Evolutionary conservation across 345 rosid genomes (phyloP).

Genomic region (Ailanthus altissimus): DNA sequence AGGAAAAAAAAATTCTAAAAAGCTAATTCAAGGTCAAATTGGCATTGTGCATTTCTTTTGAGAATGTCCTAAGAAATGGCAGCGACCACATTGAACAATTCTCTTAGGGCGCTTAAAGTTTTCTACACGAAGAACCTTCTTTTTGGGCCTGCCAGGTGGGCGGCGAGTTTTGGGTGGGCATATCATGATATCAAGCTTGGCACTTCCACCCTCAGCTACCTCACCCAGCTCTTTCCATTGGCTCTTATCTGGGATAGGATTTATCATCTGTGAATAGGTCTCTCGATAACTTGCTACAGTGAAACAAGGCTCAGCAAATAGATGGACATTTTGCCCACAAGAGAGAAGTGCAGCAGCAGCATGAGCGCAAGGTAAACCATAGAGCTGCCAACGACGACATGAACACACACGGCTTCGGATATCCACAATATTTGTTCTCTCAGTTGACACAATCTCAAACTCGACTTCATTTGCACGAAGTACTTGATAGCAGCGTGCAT

Average conservation of each 20-base stretch:
- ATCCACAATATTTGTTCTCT: slow-evolving; percentile 94
- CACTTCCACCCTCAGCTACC: slow-evolving; percentile 60
- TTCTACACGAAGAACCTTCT: slow-evolving; percentile 92
- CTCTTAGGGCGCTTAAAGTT: slow-evolving; percentile 93
- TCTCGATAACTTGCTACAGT: slow-evolving; percentile 73
- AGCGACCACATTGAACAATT: slow-evolving; percentile 96
- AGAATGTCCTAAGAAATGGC: slow-evolving; percentile 97
- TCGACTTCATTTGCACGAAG: slow-evolving; percentile 95
- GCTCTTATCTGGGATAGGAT: slow-evolving; percentile 66
- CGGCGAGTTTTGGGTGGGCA: slow-evolving; percentile 92
- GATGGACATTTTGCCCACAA: slow-evolving; percentile 76
- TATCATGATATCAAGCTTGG: slow-evolving; percentile 57
- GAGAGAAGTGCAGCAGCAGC: slow-evolving; percentile 96
- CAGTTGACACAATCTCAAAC: slow-evolving; percentile 96
- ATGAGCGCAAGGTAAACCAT: slow-evolving; percentile 95
- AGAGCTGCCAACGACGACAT: slow-evolving; percentile 92
- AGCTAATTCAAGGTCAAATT: slow-evolving; percentile 45
- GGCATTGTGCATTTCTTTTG: slow-evolving; percentile 97
- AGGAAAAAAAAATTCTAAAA: slow-evolving; percentile 6
- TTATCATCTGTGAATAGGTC: slow-evolving; percentile 72
- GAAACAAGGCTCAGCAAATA: slow-evolving; percentile 86
- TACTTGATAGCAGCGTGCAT: slow-evolving; percentile 93
- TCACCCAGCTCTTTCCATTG: slow-evolving; percentile 66
- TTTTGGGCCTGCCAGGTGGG: slow-evolving; percentile 97
- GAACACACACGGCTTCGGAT: slow-evolving; percentile 81